Conservation (phyloP, 352 stramenopile genomes). For the Pythium rhizo-oryzae region DNA sequence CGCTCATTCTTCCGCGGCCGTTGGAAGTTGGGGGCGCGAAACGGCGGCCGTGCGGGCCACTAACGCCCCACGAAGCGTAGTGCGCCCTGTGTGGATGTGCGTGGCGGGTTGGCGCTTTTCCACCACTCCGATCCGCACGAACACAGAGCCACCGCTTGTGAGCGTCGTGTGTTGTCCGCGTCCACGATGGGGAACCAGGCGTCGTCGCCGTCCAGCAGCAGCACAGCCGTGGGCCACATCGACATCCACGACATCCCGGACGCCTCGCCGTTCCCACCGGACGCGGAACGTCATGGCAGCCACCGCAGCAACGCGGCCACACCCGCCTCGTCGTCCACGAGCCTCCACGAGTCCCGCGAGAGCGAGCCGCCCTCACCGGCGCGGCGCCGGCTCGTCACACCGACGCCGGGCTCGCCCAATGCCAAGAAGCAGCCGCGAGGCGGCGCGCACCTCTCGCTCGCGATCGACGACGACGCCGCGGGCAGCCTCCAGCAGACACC, state of each 20-base stretch:
- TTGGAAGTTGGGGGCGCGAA: background rate
- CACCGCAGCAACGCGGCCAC: constrained; percentile 4
- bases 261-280: background rate
- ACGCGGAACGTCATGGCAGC: constrained; percentile 15
- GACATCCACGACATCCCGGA: constrained; percentile 19
- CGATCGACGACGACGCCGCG: constrained; percentile 8
- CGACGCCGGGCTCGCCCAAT: background rate
- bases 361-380: constrained; percentile 18
- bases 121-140: too few species aligned
- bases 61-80: too few species aligned
- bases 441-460: constrained; percentile 15
- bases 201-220: constrained; percentile 10
- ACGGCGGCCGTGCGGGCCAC: background rate
- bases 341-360: constrained; percentile 16
- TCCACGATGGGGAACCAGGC: constrained; percentile 17
- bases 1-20: background rate
- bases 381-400: constrained; percentile 12
- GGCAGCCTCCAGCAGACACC: background rate
- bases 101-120: too few species aligned
- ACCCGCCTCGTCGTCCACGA: background rate
- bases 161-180: too few species aligned
- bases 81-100: background rate
- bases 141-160: background rate
- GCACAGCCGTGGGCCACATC: constrained; percentile 13
- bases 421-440: constrained; percentile 2